phyloP scores from a whole-genome alignment of 768 basidiomycete genomes.

The Chalciporus chontae region DNA sequence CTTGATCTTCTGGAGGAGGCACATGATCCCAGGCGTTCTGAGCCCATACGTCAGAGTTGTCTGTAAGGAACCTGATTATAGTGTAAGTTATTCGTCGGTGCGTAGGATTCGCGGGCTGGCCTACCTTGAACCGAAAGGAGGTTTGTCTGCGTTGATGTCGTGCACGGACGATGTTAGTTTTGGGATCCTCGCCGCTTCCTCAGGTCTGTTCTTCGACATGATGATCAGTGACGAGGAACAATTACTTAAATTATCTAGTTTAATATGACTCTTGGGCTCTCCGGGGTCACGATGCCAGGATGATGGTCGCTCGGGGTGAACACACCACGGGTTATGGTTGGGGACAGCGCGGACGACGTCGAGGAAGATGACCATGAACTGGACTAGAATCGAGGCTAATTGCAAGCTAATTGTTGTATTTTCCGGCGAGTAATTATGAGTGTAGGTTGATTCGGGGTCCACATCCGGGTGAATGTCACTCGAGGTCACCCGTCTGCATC shows the following conservation, averaged over 20 bases:
- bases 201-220: neutral
- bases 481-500: neutral
- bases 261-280: too few species aligned
- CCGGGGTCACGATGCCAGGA: too few species aligned
- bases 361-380: neutral
- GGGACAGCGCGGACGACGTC: neutral
- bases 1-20: slow-evolving; percentile 77
- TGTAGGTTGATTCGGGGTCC: too few species aligned
- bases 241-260: too few species aligned
- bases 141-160: slow-evolving; percentile 49
- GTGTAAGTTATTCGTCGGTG: slow-evolving; percentile 1
- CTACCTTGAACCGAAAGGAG: slow-evolving; percentile 71
- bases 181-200: slow-evolving; percentile 14
- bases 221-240: neutral
- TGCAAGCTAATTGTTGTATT: neutral
- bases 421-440: neutral
- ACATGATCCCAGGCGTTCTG: slow-evolving; percentile 95
- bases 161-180: slow-evolving; percentile 63
- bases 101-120: neutral
- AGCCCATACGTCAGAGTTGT: slow-evolving; percentile 72
- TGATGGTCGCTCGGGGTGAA: neutral
- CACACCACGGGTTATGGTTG: too few species aligned
- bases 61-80: slow-evolving; percentile 57
- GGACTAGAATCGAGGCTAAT: too few species aligned
- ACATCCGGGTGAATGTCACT: neutral